Conservation (phyloP, 2,329 filamentous ascomycete species). For the Neophaeococcomyces mojaviensis region DNA sequence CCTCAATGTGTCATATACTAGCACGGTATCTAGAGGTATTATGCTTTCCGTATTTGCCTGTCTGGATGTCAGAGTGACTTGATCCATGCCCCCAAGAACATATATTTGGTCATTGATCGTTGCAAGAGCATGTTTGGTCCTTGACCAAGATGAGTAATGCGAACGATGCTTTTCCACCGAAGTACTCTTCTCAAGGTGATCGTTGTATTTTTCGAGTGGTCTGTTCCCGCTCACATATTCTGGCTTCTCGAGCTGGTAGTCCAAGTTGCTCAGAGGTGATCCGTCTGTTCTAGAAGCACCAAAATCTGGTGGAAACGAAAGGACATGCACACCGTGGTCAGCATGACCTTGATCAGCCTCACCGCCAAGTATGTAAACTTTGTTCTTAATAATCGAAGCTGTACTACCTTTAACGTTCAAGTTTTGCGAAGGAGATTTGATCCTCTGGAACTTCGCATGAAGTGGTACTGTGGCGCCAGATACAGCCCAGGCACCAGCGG, state of each 20-base stretch:
- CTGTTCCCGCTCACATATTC: background rate
- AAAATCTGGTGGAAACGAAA: slow-evolving; percentile 3
- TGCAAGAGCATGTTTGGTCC: slow-evolving; percentile 1
- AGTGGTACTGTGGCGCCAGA: slow-evolving; percentile 12
- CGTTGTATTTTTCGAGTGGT: slow-evolving; percentile 8
- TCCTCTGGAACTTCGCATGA: slow-evolving; percentile 11
- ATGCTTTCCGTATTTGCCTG: background rate
- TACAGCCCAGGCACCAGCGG: slow-evolving; percentile 12
- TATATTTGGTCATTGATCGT: slow-evolving; percentile 3
- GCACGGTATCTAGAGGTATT: background rate
- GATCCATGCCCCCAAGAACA: background rate
- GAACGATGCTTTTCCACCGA: background rate
- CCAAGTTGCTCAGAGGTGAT: slow-evolving; percentile 6
- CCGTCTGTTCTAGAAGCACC: slow-evolving; percentile 1
- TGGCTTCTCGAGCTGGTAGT: slow-evolving; percentile 9
- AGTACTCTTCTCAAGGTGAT: slow-evolving; percentile 1
- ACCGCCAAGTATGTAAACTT: slow-evolving; percentile 14
- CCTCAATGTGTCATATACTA: slow-evolving; percentile 11
- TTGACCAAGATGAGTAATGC: slow-evolving; percentile 1
- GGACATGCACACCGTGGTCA: slow-evolving; percentile 4
- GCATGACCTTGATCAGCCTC: background rate
- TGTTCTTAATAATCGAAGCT: slow-evolving; percentile 11
- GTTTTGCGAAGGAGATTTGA: slow-evolving; percentile 2
- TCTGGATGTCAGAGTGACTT: background rate
- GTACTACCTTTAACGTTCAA: background rate